Evolutionary conservation across 306 rosid genomes (phyloP).

Genomic region (Cajanus cajan): DNA sequence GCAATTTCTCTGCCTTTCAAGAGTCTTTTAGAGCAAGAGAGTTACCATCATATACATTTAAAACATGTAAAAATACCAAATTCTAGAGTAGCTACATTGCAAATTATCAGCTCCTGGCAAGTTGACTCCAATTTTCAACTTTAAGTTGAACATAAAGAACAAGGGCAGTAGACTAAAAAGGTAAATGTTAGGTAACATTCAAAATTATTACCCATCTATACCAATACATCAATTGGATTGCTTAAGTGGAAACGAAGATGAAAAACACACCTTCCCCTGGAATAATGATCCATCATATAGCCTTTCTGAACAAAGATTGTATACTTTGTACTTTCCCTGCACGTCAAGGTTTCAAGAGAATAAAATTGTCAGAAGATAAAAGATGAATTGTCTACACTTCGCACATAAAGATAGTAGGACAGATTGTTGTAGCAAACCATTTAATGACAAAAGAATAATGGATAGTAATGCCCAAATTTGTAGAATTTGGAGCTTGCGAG

Average conservation of each 20-base stretch:
- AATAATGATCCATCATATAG: conserved; percentile 87
- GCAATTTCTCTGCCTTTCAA: not conserved
- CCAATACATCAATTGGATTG: conserved; percentile 22
- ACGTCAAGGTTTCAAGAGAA: conserved; percentile 30
- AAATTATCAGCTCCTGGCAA: not conserved
- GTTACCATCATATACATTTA: not conserved
- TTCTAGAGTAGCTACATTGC: not conserved
- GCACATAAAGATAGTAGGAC: not conserved
- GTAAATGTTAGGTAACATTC: conserved; percentile 3
- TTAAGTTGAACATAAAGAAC: not conserved
- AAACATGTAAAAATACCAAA: not conserved
- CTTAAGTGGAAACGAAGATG: conserved; percentile 24
- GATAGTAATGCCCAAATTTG: not conserved
- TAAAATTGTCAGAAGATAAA: conserved; percentile 17
- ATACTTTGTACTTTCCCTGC: conserved; percentile 95
- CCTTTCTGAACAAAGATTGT: conserved; percentile 97
- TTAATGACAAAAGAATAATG: conserved; percentile 13
- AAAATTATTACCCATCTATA: conserved; percentile 15
- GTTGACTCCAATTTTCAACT: conserved; percentile 17
- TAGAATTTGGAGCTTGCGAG: not conserved
- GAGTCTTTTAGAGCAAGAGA: not conserved
- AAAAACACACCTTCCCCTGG: conserved; percentile 80
- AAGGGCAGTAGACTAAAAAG: conserved; percentile 1
- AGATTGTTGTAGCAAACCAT: not conserved
- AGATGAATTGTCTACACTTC: conserved; percentile 9